phyloP scores from a whole-genome alignment of 2,329 filamentous ascomycete genomes.

The Lachnellula suecica region DNA sequence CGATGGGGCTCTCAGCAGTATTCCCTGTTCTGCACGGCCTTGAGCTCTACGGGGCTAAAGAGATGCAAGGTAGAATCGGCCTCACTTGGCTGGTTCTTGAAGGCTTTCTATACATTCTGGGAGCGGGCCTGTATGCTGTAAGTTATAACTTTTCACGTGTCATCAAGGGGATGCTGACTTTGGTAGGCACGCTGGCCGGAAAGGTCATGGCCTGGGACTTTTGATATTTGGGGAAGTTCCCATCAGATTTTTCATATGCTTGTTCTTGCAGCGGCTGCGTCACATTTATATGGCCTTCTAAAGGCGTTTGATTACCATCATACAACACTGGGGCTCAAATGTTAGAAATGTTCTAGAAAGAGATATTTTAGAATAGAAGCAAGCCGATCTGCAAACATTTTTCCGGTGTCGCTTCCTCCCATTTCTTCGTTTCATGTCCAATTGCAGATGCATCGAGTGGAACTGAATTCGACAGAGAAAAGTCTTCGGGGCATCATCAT shows the following conservation, averaged over 20 bases:
- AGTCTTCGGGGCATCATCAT: no score
- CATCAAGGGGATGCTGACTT: conserved; percentile 14
- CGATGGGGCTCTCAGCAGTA: conserved; percentile 79
- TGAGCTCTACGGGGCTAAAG: conserved; percentile 61
- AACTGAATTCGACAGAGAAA: no score
- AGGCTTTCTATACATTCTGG: conserved; percentile 80
- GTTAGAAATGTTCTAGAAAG: no score
- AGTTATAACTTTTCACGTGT: conserved; percentile 34
- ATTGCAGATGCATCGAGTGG: no score
- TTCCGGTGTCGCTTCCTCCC: no score
- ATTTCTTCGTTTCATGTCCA: no score
- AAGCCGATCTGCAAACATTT: no score
- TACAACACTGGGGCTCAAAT: conserved; percentile 37
- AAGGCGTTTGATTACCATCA: conserved; percentile 88
- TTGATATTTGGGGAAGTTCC: conserved; percentile 89
- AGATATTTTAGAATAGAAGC: not conserved
- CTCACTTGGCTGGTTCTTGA: conserved; percentile 79
- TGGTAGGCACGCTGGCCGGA: conserved; percentile 76
- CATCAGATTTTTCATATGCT: conserved; percentile 96
- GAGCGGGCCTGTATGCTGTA: conserved; percentile 83
- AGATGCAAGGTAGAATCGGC: conserved; percentile 72
- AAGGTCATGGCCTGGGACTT: conserved; percentile 70
- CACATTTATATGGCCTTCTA: conserved; percentile 78
- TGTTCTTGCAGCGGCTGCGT: conserved; percentile 77
- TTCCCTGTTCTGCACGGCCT: conserved; percentile 81